phyloP scores from a whole-genome alignment of 441 rosid genomes.

The Pelargonium cotyledonis region DNA sequence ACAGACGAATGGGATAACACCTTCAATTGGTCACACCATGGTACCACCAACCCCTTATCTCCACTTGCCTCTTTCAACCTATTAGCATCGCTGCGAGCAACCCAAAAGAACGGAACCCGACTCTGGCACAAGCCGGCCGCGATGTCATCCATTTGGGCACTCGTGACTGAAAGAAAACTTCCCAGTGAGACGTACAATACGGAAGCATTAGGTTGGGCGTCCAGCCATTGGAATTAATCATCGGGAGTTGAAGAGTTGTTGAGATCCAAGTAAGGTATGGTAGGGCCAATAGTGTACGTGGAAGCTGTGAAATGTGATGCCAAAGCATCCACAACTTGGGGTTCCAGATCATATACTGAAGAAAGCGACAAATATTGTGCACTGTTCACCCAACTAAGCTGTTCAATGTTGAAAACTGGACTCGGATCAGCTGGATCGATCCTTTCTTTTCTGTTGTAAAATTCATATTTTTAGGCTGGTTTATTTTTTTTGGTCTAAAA shows the following conservation, averaged over 20 bases:
- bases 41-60: conserved; percentile 21
- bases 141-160: conserved; percentile 39
- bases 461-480: no score
- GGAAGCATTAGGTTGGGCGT: conserved; percentile 32
- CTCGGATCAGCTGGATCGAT: no score
- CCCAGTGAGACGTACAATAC: conserved; percentile 47
- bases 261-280: neutral
- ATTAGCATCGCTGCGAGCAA: conserved; percentile 20
- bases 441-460: no score
- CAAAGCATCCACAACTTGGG: conserved; percentile 28
- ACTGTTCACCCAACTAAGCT: conserved; percentile 23
- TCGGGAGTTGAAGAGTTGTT: neutral
- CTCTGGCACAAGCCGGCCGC: conserved; percentile 26
- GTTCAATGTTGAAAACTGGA: no score
- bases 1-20: conserved; percentile 29
- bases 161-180: conserved; percentile 36
- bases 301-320: conserved; percentile 19
- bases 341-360: conserved; percentile 38
- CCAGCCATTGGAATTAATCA: conserved; percentile 32
- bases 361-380: conserved; percentile 42
- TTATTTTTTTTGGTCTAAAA: no score
- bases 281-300: conserved; percentile 36
- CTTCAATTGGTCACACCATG: conserved; percentile 36
- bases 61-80: conserved; percentile 3
- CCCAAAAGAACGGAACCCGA: conserved; percentile 38